phyloP scores from a whole-genome alignment of 225 moss, liverwort and hornwort genomes.

The Neckera pumila region DNA sequence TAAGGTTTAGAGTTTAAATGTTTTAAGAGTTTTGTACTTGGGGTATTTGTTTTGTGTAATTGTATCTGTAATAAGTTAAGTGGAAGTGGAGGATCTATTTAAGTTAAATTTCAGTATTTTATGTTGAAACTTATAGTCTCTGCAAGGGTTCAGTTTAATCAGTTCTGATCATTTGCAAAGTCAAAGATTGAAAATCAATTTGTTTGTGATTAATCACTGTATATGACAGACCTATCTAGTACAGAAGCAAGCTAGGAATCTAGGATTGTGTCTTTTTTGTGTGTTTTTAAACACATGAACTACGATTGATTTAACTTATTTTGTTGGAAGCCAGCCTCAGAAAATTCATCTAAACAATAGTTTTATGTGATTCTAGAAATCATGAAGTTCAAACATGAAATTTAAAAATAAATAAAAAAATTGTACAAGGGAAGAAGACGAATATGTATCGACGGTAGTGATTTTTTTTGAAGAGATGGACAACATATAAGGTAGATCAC shows the following conservation, averaged over 20 bases:
- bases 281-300: too few species aligned
- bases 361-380: background rate
- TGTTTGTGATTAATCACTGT: background rate
- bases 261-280: too few species aligned
- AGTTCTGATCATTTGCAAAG: background rate
- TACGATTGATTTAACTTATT: too few species aligned
- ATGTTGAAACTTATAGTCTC: background rate
- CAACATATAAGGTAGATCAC: background rate
- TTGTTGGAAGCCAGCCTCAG: background rate
- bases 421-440: accelerated
- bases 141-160: background rate
- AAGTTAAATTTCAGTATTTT: background rate
- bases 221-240: background rate
- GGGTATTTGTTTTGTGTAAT: background rate
- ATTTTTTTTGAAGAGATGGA: background rate
- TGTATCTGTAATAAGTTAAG: background rate
- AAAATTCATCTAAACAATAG: too few species aligned
- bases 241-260: too few species aligned
- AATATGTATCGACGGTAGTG: accelerated
- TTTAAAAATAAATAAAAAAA: background rate
- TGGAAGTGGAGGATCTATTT: background rate
- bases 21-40: background rate
- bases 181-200: background rate
- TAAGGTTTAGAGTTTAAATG: background rate
- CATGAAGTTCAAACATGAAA: background rate